Percentiles rank a stretch among this genome's conserved stretches.
These are phyloP conservation scores for Pythium apleroticum DNA, from an alignment of 352 stramenopile genomes.

Conservation along the genomic window DNA sequence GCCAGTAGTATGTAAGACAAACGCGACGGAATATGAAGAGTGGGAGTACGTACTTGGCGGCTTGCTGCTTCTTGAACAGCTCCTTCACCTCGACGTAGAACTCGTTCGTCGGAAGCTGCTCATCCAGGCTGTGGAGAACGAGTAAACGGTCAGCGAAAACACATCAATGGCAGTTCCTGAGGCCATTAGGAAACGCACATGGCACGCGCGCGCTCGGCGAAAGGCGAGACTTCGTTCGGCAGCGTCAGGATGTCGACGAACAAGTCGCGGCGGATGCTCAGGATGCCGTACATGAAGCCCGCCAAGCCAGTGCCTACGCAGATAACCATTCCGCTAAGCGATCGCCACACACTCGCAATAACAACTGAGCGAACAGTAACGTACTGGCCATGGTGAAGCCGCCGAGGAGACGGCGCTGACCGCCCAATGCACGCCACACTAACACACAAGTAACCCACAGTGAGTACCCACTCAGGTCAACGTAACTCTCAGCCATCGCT, in stretches of 20 bases:
- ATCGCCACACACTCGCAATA: no score
- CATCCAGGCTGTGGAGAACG: slow-evolving; percentile 16
- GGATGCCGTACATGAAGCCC: slow-evolving; percentile 63
- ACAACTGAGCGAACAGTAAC: no score
- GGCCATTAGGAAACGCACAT: slow-evolving; percentile 33
- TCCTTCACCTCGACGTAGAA: slow-evolving; percentile 49
- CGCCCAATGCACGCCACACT: slow-evolving; percentile 26
- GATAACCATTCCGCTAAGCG: no score
- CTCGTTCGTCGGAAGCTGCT: slow-evolving; percentile 24
- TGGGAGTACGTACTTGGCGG: slow-evolving; percentile 38
- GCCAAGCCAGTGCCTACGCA: slow-evolving; percentile 48
- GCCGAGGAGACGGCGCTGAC: slow-evolving; percentile 24
- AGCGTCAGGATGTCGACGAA: slow-evolving; percentile 72
- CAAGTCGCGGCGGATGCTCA: slow-evolving; percentile 66
- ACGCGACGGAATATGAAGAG: no score
- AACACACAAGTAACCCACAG: neutral
- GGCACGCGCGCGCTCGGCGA: slow-evolving; percentile 46
- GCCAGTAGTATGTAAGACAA: no score
- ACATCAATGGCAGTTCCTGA: no score
- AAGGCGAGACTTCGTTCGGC: slow-evolving; percentile 63
- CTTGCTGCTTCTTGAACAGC: slow-evolving; percentile 42
- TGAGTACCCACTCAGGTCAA: neutral
- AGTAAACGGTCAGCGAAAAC: slow-evolving; percentile 1
- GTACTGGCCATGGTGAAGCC: slow-evolving; percentile 28
- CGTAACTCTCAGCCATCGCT: neutral